phyloP scores from a whole-genome alignment of 495 filamentous ascomycete genomes.

The Aspergillus nanangensis region DNA sequence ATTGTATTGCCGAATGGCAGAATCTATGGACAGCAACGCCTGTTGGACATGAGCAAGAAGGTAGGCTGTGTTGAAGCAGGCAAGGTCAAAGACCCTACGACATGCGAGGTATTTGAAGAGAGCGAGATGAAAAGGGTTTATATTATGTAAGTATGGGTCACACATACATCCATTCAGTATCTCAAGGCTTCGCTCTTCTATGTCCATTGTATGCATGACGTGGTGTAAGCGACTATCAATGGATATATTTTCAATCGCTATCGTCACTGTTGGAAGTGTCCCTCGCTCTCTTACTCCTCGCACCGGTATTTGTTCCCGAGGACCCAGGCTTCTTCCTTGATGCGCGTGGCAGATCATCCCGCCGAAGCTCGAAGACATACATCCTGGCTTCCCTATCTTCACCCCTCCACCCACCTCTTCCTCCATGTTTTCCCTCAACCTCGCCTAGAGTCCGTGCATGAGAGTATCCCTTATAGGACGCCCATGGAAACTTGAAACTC shows the following conservation, averaged over 20 bases:
- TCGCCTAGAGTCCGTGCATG: constrained; percentile 86
- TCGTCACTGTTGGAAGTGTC: constrained; percentile 41
- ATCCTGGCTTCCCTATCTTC: constrained; percentile 71
- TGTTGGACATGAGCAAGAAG: constrained; percentile 74
- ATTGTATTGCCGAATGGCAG: constrained; percentile 83
- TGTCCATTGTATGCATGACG: no score
- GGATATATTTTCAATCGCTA: constrained; percentile 20
- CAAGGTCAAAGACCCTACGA: constrained; percentile 78
- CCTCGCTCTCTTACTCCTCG: constrained; percentile 37
- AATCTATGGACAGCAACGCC: constrained; percentile 72
- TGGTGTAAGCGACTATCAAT: no score
- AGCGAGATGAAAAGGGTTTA: constrained; percentile 80
- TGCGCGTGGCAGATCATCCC: constrained; percentile 33
- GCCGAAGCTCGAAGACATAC: constrained; percentile 70
- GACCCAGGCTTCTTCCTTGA: neutral
- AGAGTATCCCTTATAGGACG: constrained; percentile 75
- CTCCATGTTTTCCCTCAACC: constrained; percentile 54
- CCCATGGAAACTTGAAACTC: constrained; percentile 73
- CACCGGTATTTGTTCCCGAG: neutral
- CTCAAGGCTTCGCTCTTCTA: no score
- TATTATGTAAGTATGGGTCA: constrained; percentile 53
- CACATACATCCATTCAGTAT: no score
- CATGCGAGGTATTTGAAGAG: constrained; percentile 58
- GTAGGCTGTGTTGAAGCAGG: constrained; percentile 40
- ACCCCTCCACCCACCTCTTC: constrained; percentile 66